Evolutionary conservation across 1,139 yeast genomes (phyloP), one percentile per base, ranked within the genome.

Genomic region (Saccharomycopsis phalli): DNA sequence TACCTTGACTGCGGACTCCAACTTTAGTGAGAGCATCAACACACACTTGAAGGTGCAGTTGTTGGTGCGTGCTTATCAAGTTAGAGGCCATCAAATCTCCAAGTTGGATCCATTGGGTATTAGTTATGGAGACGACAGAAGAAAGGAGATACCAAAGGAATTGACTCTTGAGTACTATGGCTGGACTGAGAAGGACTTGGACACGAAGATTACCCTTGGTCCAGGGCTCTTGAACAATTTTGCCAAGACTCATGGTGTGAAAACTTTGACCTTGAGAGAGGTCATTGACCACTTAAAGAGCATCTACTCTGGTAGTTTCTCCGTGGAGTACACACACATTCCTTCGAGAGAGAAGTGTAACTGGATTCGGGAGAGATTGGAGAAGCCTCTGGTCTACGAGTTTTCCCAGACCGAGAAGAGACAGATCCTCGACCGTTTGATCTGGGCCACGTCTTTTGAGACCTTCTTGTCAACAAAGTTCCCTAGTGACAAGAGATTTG

Each of bases 401-500:
- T 93, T 78, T 68, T 68, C 84, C 38, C 66, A 76, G 36, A 97
- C 91, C 60, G 87, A 88, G 68, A 91, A 91, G 71, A 79, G 95
- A 67, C 95, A 93, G 63, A 91, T 91, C 54, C 72, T 93, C 58
- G 99, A 91, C 63, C 81, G 99, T 62, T 69, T 91, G 58, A 86
- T 91, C 62, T 93, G 99, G 98, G 76, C 97, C 37, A 80, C 95
- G 48, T 80, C 88, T 41, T 91, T 91, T 56, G 99, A 91, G 69
- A 66, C 81, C 44, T 91, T 93, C 74, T 69, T 91, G 57, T 76
- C 95, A 38, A 78, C 95, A 46, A 91, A 91, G 66, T 93, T 87
- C 72, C 98, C 99, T 51, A 91, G 87, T 65, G 99, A 91, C 62
- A 91, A 91, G 71, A 81, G 98, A 68, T 91, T 91, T 59, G 98